Evolutionary conservation across 1,139 yeast species (phyloP), one percentile per base, ranked within the genome.

Genomic region (Geotrichum phurueaensis): DNA sequence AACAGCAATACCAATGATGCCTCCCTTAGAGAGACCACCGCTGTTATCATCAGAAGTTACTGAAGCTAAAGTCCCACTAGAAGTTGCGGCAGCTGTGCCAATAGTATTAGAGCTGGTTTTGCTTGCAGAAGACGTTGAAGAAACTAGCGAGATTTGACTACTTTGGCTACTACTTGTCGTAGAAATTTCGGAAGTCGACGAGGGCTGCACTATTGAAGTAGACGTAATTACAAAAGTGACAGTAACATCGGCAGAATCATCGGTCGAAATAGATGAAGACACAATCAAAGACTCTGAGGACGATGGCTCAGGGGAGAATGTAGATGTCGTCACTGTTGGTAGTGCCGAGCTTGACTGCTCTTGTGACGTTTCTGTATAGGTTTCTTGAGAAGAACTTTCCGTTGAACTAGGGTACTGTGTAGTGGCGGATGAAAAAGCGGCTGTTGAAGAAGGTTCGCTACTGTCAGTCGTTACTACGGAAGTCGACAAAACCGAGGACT

Each of bases 211-310:
- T 10, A 57, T 61, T 7, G 63, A 58, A 27, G 63, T 61, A 10
- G 63, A 61, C 1, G 63, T 61, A 15, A 61, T 49, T 12, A 61
- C 58, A 7, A 61, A 50, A 27, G 59, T 51, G 18, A 61, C 63
- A 12, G 63, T 61, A 15, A 62, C 54, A 51, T 61, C 63, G 3
- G 60, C 63, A 2, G 62, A 56, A 48, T 48, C 45, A n/a, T 47
- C 49, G 3, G 60, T 53, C 22, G 29, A 53, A 10, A 43, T 20
- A 39, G 22, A 12, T 13, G 45, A 43, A 15, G 15, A 23, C 47
- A 25, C 45, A 29, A 20, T 39, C 10, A 45, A 12, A 43, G 55
- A 43, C 6, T 22, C 54, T n/a, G n/a, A n/a, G n/a, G n/a, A n/a
- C n/a, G n/a, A n/a, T n/a, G n/a, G n/a, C n/a, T n/a, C n/a, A n/a